Conservation (phyloP, 768 basidiomycete species). For the Cyclocybe aegerita region DNA sequence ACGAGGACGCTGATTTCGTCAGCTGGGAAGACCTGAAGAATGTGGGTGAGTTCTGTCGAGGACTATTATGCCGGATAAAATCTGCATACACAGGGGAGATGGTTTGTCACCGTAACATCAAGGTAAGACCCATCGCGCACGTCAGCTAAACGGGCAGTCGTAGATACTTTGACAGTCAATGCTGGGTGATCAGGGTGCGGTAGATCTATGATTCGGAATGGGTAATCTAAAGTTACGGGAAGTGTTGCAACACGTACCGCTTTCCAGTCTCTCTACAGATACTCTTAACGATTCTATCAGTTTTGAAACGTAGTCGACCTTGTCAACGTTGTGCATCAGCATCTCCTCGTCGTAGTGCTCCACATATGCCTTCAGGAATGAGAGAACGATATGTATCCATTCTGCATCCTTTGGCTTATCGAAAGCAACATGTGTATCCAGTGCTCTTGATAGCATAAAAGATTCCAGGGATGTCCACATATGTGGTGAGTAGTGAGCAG, state of each 20-base stretch:
- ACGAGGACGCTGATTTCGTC: slow-evolving; percentile 65
- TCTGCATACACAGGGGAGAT: slow-evolving; percentile 70
- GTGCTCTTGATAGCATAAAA: slow-evolving; percentile 72
- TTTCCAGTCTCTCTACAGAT: slow-evolving; percentile 51
- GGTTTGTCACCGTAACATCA: slow-evolving; percentile 60
- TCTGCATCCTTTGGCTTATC: slow-evolving; percentile 64
- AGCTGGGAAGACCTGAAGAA: slow-evolving; percentile 52
- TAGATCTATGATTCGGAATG: slow-evolving; percentile 41
- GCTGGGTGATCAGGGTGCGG: slow-evolving; percentile 69
- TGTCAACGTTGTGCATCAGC: slow-evolving; percentile 52
- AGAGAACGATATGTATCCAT: slow-evolving; percentile 77
- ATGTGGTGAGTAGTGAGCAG: slow-evolving; percentile 82
- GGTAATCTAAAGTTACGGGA: background rate
- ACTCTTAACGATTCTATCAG: slow-evolving; percentile 50
- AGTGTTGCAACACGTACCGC: slow-evolving; percentile 37
- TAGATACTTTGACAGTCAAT: slow-evolving; percentile 49
- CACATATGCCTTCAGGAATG: slow-evolving; percentile 71
- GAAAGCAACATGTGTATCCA: slow-evolving; percentile 64
- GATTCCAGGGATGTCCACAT: slow-evolving; percentile 80
- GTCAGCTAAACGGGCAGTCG: slow-evolving; percentile 50
- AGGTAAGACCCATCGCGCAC: slow-evolving; percentile 67
- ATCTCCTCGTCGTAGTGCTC: slow-evolving; percentile 53
- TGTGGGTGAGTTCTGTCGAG: slow-evolving; percentile 6
- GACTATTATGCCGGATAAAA: slow-evolving; percentile 1
- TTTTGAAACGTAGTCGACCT: slow-evolving; percentile 46